Evolutionary conservation across 768 basidiomycete species (phyloP), one percentile per base, ranked within the genome.

Genomic region (Favolaschia claudopus): DNA sequence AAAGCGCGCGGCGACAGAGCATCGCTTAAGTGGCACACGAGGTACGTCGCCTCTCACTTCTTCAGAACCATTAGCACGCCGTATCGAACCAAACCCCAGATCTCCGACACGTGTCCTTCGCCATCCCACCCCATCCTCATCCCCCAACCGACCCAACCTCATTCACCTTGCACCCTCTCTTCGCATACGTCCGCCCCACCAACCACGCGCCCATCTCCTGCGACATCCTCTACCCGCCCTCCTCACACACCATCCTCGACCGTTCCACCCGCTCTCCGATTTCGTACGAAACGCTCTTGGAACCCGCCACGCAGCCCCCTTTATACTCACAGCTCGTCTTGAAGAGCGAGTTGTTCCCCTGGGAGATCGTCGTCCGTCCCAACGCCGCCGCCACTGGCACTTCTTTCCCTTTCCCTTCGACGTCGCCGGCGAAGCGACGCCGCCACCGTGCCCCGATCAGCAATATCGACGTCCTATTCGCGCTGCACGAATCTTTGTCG

Each of bases 281-380:
- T 33, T 84, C 86, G 13, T 66, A 78, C 5, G 81, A 81, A 59
- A 86, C 83, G 0, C 81, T 89, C 39, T 70, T 80, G 2, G 84
- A 88, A 65, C 85, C 88, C 7, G 86, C 88, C 15, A 89, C 88
- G 3, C 84, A 87, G 55, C 88, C 88, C 0, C 81, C 85, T 2
- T 83, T 75, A 1, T 73, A 76, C 44, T 72, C 79, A 2, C 77
- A 76, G 20, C 76, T 89, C 29, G 75, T 85, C 12, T 77, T 89
- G 8, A 79, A 77, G 34, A 82, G 82, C 31, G 79, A 84, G 51
- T 82, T 84, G 58, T 79, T 89, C 57, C 86, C 87, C 4, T 89
- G 88, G 88, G 74, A 83, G 1, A 78, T 89, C 55, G 58, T 84
- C 33, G 85, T 86, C 29, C 73, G 74, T 22, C 72, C 77, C 24